Evolutionary conservation across 768 basidiomycete genomes (phyloP).

Genomic region (Tylopilus vinaceipallidus): DNA sequence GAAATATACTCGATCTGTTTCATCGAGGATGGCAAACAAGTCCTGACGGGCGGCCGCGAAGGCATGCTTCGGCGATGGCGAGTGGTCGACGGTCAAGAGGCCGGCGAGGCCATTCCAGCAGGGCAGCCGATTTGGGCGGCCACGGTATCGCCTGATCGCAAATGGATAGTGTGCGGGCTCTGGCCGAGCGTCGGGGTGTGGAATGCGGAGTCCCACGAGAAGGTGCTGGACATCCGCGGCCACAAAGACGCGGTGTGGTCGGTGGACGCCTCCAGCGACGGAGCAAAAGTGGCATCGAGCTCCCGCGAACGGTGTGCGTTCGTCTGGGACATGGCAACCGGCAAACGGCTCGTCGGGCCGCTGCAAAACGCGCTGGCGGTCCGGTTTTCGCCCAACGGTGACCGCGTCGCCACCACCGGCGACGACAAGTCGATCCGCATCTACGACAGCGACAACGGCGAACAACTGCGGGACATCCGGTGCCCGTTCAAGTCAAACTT

Average conservation of each 20-base stretch:
- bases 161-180: neutral
- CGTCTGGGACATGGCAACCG: too few species aligned
- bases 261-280: too few species aligned
- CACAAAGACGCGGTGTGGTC: too few species aligned
- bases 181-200: neutral
- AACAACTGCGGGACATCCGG: neutral
- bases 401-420: too few species aligned
- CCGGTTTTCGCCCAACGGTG: too few species aligned
- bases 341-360: too few species aligned
- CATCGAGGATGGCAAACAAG: neutral
- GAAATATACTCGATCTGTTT: neutral
- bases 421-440: neutral
- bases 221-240: too few species aligned
- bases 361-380: too few species aligned
- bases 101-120: neutral
- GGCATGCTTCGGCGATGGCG: neutral
- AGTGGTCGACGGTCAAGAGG: neutral
- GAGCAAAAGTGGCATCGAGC: too few species aligned
- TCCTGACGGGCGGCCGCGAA: neutral
- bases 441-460: neutral
- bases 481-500: neutral
- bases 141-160: neutral
- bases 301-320: too few species aligned
- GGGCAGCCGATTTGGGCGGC: neutral
- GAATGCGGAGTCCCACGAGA: too few species aligned